Evolutionary conservation across 805 yeast species (phyloP), one percentile per base, ranked within the genome.

Genomic region (Monosporozyma yasuniensis): DNA sequence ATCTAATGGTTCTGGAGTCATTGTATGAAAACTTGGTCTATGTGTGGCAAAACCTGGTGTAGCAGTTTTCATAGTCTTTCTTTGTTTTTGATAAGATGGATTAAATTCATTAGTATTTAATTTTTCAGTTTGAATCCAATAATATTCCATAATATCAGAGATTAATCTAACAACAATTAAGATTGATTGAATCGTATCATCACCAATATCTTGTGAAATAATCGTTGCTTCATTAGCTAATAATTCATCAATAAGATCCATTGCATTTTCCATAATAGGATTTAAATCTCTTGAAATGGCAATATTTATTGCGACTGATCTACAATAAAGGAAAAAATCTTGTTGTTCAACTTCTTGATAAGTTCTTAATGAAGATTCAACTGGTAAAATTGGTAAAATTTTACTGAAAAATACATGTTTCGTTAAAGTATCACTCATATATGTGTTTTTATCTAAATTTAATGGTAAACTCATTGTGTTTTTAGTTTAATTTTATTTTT

Each of bases 151-250:
- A n/a, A 70, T 52, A 49, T 70, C 73, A 4, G 71, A 62, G 30
- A 74, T 46, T 23, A 76, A 60, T 47, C 71, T 60, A 8, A 73
- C 51, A 2, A 74, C 44, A 1, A 70, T 56, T n/a, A 67, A 55
- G 1, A 72, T 54, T 0, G 79, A 58, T 23, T 54, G 54, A n/a
- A 52, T 47, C 4, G 58, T 44, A 19, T 53, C 56, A n/a, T 50
- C 52, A 10, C 43, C 44, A 11, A 52, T 19, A 8, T 47, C 44
- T 3, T 47, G 32, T 1, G 53, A 47, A 2, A 41, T 47, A 2
- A 56, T 50, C 3, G 42, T 10, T 1, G 28, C 34, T 19, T 50
- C 50, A 46, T 50, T 46, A 23, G 50, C 45, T 14, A 54, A 32
- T 11, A 55, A 25, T 11, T 34, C 7, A 18, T 55, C 52, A 14